A percentile compares a stretch with the other conserved stretches of the same genome.
These are phyloP conservation scores for Linum tenue DNA, from an alignment of 345 rosid species.

Conservation along the genomic window DNA sequence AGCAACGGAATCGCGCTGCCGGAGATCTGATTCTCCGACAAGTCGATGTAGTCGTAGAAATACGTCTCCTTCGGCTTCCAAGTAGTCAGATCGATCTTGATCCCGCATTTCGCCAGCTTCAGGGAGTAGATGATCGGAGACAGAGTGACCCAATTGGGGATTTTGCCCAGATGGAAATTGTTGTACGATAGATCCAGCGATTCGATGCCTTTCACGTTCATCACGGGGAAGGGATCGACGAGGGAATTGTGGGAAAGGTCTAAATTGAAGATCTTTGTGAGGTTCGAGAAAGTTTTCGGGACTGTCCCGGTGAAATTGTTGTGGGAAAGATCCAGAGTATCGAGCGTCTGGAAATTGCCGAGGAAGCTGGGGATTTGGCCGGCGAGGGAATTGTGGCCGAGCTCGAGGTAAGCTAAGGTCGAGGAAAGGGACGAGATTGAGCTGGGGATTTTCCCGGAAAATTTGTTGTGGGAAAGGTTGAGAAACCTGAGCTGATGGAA, in stretches of 20 bases:
- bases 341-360: slow-evolving; percentile 46
- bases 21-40: slow-evolving; percentile 52
- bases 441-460: slow-evolving; percentile 51
- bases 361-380: slow-evolving; percentile 55
- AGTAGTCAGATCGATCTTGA: slow-evolving; percentile 39
- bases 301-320: slow-evolving; percentile 38
- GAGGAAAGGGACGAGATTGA: slow-evolving; percentile 44
- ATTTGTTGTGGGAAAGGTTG: slow-evolving; percentile 36
- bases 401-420: slow-evolving; percentile 33
- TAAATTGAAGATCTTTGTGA: slow-evolving; percentile 74
- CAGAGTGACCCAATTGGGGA: slow-evolving; percentile 69
- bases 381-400: slow-evolving; percentile 47
- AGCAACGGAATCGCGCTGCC: slow-evolving; percentile 44
- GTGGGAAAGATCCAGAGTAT: slow-evolving; percentile 56
- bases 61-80: slow-evolving; percentile 60
- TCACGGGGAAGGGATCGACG: slow-evolving; percentile 55
- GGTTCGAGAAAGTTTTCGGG: slow-evolving; percentile 50
- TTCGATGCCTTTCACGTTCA: slow-evolving; percentile 69
- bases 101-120: slow-evolving; percentile 65
- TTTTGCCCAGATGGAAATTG: slow-evolving; percentile 40
- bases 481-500: slow-evolving; percentile 33
- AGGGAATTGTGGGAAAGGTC: slow-evolving; percentile 55
- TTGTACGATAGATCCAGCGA: slow-evolving; percentile 64
- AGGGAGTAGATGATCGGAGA: slow-evolving; percentile 62
- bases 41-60: slow-evolving; percentile 67